Evolutionary conservation across 2,329 filamentous ascomycete species (phyloP).

Genomic region (Phyllosticta citriasiana): DNA sequence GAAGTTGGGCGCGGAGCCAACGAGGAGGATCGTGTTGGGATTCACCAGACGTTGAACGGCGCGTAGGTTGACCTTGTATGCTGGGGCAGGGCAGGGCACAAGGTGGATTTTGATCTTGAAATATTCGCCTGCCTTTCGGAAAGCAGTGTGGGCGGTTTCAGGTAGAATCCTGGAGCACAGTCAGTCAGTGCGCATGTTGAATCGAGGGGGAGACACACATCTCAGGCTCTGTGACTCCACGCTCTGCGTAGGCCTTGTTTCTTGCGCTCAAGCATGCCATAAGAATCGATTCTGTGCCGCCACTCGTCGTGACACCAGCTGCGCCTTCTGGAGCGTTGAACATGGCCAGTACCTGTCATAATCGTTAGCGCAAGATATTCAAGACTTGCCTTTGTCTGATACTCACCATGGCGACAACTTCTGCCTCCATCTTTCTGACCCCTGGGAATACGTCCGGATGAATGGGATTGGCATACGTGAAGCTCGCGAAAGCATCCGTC

Average conservation of each 20-base stretch:
- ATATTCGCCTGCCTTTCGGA: slow-evolving; percentile 89
- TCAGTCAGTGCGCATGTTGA: not conserved
- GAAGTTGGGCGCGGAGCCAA: slow-evolving; percentile 94
- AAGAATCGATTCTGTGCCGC: slow-evolving; percentile 91
- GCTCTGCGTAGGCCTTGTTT: slow-evolving; percentile 77
- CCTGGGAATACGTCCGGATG: slow-evolving; percentile 98
- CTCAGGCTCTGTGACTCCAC: slow-evolving; percentile 83
- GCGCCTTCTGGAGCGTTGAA: slow-evolving; percentile 83
- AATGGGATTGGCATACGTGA: slow-evolving; percentile 92
- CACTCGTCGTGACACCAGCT: slow-evolving; percentile 81
- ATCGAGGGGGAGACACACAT: slow-evolving; percentile 48
- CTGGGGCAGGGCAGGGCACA: slow-evolving; percentile 75
- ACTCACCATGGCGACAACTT: slow-evolving; percentile 86
- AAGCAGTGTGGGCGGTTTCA: slow-evolving; percentile 89
- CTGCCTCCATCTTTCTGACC: slow-evolving; percentile 97
- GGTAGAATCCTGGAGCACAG: slow-evolving; percentile 64
- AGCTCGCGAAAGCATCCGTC: slow-evolving; percentile 85
- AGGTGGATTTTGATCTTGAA: slow-evolving; percentile 94
- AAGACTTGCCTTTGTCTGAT: not conserved
- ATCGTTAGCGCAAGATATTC: not conserved
- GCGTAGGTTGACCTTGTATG: slow-evolving; percentile 72
- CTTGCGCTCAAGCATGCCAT: slow-evolving; percentile 89
- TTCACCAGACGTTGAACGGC: slow-evolving; percentile 80
- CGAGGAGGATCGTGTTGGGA: slow-evolving; percentile 84
- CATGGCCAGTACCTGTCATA: slow-evolving; percentile 51